phyloP scores from a whole-genome alignment of 805 yeast species.

The Tetrapisispora nanseiensis region DNA sequence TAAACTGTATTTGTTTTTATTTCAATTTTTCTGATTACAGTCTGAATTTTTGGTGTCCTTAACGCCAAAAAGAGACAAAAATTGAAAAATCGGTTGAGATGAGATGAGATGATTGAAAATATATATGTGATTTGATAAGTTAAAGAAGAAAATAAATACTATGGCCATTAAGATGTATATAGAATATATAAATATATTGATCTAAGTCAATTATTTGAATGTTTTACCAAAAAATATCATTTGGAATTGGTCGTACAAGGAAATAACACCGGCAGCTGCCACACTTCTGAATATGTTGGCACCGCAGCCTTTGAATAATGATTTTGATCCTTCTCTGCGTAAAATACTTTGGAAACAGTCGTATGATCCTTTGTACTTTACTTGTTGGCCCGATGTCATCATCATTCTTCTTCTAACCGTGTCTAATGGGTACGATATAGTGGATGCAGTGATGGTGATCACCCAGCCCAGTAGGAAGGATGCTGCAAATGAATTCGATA shows the following conservation, averaged over 20 bases:
- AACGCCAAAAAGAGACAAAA: too few relatives aligned
- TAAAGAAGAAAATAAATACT: not conserved
- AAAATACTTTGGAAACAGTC: conserved; percentile 82
- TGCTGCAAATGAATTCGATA: conserved; percentile 83
- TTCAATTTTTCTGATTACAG: too few relatives aligned
- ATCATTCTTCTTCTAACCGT: conserved; percentile 98
- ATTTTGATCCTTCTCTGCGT: conserved; percentile 78
- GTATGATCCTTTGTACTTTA: conserved; percentile 83
- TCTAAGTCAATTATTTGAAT: conserved; percentile 41
- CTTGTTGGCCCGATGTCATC: conserved; percentile 98
- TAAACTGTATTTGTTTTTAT: too few relatives aligned
- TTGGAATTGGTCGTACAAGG: conserved; percentile 91
- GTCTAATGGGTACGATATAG: conserved; percentile 94
- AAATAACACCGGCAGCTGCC: conserved; percentile 97
- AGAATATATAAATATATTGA: not conserved
- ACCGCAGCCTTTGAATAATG: conserved; percentile 95
- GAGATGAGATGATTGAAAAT: too few relatives aligned
- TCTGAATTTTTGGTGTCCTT: too few relatives aligned
- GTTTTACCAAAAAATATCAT: conserved; percentile 86
- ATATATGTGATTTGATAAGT: not conserved
- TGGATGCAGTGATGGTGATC: conserved; percentile 92
- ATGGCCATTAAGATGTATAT: not conserved
- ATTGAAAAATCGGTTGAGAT: too few relatives aligned
- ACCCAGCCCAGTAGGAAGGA: conserved; percentile 91
- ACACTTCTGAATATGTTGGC: conserved; percentile 98